phyloP scores from a whole-genome alignment of 495 filamentous ascomycete species.

The Lasiosphaeris hirsuta region DNA sequence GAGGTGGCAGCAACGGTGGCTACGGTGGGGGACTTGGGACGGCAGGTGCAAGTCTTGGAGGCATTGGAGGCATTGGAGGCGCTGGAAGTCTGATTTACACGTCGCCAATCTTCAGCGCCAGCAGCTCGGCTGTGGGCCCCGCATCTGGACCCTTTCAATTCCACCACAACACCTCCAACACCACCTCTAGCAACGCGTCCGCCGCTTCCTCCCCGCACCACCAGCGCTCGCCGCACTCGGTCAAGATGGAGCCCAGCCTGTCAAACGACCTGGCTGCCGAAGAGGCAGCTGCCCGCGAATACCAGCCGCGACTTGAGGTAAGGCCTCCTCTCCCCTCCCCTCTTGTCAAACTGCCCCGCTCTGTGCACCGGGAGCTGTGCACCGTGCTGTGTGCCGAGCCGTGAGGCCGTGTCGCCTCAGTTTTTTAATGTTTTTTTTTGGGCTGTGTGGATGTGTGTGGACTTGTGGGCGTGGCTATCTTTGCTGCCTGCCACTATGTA shows the following conservation, averaged over 20 bases:
- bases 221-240: conserved; percentile 12
- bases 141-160: conserved; percentile 30
- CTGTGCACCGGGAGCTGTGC: not conserved
- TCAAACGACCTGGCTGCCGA: conserved; percentile 46
- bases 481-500: too few species aligned
- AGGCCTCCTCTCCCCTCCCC: conserved; percentile 16
- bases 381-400: not conserved
- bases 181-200: conserved; percentile 24
- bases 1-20: conserved; percentile 1
- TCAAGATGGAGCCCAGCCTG: conserved; percentile 41
- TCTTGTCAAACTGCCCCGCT: not conserved
- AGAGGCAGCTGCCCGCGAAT: conserved; percentile 57
- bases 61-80: conserved; percentile 18
- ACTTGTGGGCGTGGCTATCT: too few species aligned
- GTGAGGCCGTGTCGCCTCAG: too few species aligned
- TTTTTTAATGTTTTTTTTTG: too few species aligned
- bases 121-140: conserved; percentile 29
- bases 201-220: conserved; percentile 20
- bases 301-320: conserved; percentile 65
- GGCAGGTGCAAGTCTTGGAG: conserved; percentile 20
- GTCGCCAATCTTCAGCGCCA: conserved; percentile 27
- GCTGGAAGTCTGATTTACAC: conserved; percentile 24
- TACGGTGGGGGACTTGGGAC: conserved; percentile 16
- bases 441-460: too few species aligned
- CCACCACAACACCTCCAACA: conserved; percentile 22